Conservation (phyloP, 2,329 filamentous ascomycete species). For the Esteya vermicola region DNA sequence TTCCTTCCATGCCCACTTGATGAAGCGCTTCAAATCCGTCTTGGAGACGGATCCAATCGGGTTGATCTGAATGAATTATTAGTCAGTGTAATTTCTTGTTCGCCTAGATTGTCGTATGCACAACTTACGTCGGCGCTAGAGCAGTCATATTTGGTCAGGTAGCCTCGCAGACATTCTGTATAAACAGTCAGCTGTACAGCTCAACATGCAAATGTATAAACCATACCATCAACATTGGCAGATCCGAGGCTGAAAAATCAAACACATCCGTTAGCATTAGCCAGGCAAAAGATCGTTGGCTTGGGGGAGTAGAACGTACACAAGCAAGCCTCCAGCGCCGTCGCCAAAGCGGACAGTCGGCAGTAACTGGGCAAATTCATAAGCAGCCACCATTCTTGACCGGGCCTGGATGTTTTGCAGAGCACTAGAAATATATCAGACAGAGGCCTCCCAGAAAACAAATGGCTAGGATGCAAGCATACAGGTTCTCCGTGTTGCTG, state of each 20-base stretch:
- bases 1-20: conserved; percentile 43
- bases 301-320: conserved; percentile 1
- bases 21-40: conserved; percentile 54
- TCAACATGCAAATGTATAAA: conserved; percentile 10
- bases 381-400: conserved; percentile 43
- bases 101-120: too few species aligned
- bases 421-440: conserved; percentile 20
- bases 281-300: not conserved
- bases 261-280: not conserved
- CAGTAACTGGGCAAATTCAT: conserved; percentile 22
- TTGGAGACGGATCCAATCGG: conserved; percentile 50
- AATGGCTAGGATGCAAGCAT: not conserved
- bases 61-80: conserved; percentile 28
- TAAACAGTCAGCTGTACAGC: conserved; percentile 13
- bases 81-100: too few species aligned
- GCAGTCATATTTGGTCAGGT: conserved; percentile 62
- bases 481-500: conserved; percentile 41
- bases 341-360: conserved; percentile 9
- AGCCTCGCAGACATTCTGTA: conserved; percentile 22
- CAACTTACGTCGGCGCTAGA: conserved; percentile 5
- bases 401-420: conserved; percentile 53
- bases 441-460: not conserved
- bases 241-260: conserved; percentile 8
- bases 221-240: conserved; percentile 12
- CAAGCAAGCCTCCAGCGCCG: conserved; percentile 10